These are phyloP conservation scores for Logfia minima DNA, from an alignment of 129 eudicot genomes.

Conservation along the genomic window DNA sequence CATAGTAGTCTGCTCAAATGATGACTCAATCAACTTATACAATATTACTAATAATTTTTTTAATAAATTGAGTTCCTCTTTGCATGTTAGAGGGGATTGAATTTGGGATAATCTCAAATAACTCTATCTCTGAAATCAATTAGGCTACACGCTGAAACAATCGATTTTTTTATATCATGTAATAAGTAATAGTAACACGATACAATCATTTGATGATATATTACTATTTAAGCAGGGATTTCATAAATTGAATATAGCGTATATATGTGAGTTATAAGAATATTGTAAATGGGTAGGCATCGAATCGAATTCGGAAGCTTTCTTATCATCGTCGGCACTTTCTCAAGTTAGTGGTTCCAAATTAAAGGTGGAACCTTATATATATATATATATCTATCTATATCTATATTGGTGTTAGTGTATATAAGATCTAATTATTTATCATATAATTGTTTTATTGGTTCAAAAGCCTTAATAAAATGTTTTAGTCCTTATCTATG, in stretches of 20 bases:
- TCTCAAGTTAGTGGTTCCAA: slow-evolving; percentile 35
- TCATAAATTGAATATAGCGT: neutral
- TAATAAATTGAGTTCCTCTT: too few relatives aligned
- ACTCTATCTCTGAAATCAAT: too few relatives aligned
- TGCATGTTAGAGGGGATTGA: too few relatives aligned
- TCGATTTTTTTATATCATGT: too few relatives aligned
- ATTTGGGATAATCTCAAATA: too few relatives aligned
- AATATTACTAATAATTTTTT: too few relatives aligned
- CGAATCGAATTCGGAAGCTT: slow-evolving; percentile 42
- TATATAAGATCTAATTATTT: neutral
- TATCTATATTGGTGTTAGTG: neutral
- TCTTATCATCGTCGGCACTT: slow-evolving; percentile 39
- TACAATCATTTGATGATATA: too few relatives aligned
- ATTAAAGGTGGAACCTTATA: slow-evolving; percentile 12
- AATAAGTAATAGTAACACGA: too few relatives aligned
- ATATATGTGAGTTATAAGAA: neutral
- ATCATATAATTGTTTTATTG: neutral
- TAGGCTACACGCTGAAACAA: too few relatives aligned
- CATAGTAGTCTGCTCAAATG: too few relatives aligned
- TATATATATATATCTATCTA: too few relatives aligned
- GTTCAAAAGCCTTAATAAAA: neutral
- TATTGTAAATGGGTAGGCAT: slow-evolving; percentile 30
- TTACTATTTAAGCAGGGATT: neutral
- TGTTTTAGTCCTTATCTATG: neutral
- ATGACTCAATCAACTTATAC: too few relatives aligned